These are phyloP conservation scores for Purshia tridentata DNA, from an alignment of 306 rosid genomes.

Conservation along the genomic window DNA sequence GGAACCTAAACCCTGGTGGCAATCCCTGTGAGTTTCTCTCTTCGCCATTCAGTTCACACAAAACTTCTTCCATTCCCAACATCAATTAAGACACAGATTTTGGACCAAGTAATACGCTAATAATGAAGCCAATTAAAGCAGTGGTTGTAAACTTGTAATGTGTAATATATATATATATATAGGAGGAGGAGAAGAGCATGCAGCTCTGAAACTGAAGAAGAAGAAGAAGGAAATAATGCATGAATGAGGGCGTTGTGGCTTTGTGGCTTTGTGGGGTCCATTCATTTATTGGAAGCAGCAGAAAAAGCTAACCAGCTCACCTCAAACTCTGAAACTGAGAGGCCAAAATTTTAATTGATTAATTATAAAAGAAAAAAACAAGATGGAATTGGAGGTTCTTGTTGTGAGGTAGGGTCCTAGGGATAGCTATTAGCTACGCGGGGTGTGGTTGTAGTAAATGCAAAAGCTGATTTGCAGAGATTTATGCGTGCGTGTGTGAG, in stretches of 20 bases:
- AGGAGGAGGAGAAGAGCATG: not conserved
- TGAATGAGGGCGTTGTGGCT: not conserved
- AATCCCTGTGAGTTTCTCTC: slow-evolving; percentile 56
- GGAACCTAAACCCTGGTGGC: slow-evolving; percentile 85
- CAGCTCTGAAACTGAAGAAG: slow-evolving; percentile 37
- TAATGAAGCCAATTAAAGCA: not conserved
- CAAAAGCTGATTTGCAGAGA: slow-evolving; percentile 29
- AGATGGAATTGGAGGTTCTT: too few relatives aligned
- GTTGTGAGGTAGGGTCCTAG: too few relatives aligned
- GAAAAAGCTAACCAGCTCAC: too few relatives aligned
- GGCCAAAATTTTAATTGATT: too few relatives aligned
- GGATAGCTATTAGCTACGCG: too few relatives aligned
- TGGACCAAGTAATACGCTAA: too few relatives aligned
- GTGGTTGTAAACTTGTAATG: not conserved
- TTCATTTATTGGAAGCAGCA: too few relatives aligned
- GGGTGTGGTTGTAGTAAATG: slow-evolving; percentile 19
- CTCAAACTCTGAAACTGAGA: too few relatives aligned
- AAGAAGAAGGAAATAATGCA: not conserved
- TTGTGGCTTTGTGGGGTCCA: too few relatives aligned
- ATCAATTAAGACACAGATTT: not conserved
- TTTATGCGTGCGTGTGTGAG: slow-evolving; percentile 43
- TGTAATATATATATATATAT: too few relatives aligned
- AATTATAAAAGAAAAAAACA: too few relatives aligned
- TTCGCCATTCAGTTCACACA: slow-evolving; percentile 49
- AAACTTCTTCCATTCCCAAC: slow-evolving; percentile 54